Evolutionary conservation across 2,329 filamentous ascomycete genomes (phyloP), one percentile per base, ranked within the genome.

Genomic region (Passalora sequoiae): DNA sequence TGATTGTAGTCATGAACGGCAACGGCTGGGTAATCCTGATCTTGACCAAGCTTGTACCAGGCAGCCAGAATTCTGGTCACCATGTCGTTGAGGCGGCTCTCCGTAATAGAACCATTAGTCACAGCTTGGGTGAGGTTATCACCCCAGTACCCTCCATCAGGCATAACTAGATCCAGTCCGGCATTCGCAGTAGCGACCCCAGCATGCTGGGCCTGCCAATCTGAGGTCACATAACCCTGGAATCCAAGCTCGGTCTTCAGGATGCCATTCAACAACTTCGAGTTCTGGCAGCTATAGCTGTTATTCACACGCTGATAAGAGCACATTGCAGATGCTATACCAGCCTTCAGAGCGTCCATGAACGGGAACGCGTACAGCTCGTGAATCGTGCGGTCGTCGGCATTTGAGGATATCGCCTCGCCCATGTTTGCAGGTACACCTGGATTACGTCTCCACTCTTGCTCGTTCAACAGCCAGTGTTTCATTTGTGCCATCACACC

Each of bases 231-330:
- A 53, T 66, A 80, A 57, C 83, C 83, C 54, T 84, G 80, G 50
- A 86, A 86, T 0, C 79, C 80, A 28, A 86, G 70, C 62, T 87
- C 83, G 28, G 83, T 80, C 55, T 86, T 87, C 9, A 86, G 66
- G 4, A 86, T 70, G 0, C 77, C 79, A 50, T 85, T 86, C 36
- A 83, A 69, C 4, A 82, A 65, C 58, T 80, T 80, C 46, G 76
- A 78, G 57, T 86, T 86, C 44, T 60, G 52, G 43, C 59, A 84
- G 4, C 74, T 72, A 38, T 82, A 78, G 0, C 78, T 81, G 38
- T 80, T 78, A 56, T 86, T 85, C 30, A 46, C 71, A 70, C 79
- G 49, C 20, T 62, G 55, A 68, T 88, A 88, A 0, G 80, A 80
- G 62, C 74, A 76, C 73, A 75, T 74, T 55, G 73, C 68, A 8